These are phyloP conservation scores for Albugo laibachii DNA, from an alignment of 352 stramenopile genomes.

Conservation along the genomic window DNA sequence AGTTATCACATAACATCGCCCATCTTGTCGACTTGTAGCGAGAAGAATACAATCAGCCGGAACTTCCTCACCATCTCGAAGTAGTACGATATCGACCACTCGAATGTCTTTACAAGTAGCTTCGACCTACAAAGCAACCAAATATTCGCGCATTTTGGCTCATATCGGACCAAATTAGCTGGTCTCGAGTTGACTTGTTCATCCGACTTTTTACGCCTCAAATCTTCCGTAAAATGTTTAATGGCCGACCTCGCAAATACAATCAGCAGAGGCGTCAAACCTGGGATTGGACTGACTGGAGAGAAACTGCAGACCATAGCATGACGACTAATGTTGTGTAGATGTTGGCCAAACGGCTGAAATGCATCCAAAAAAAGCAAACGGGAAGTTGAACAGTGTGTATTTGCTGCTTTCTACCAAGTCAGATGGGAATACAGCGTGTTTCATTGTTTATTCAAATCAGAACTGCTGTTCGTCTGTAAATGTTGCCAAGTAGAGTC, in stretches of 20 bases:
- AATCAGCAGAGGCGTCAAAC: conserved; percentile 68
- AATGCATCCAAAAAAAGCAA: conserved; percentile 80
- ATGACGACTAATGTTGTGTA: conserved; percentile 79
- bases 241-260: conserved; percentile 78
- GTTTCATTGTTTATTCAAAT: conserved; percentile 7
- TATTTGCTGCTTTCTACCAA: conserved; percentile 79
- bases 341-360: conserved; percentile 73
- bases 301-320: conserved; percentile 79
- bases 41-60: conserved; percentile 67
- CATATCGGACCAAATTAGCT: conserved; percentile 45
- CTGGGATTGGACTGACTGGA: conserved; percentile 60
- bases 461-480: conserved; percentile 2
- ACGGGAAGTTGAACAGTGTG: conserved; percentile 80
- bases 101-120: conserved; percentile 67
- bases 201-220: conserved; percentile 62
- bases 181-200: conserved; percentile 54
- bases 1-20: conserved; percentile 70
- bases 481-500: not conserved
- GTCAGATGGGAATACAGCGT: conserved; percentile 41
- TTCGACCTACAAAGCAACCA: conserved; percentile 33
- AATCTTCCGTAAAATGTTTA: conserved; percentile 70
- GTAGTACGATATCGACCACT: conserved; percentile 60
- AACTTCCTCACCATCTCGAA: conserved; percentile 68
- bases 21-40: conserved; percentile 47
- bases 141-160: conserved; percentile 14